phyloP scores from a whole-genome alignment of 495 filamentous ascomycete species.

The Talaromyces proteolyticus region DNA sequence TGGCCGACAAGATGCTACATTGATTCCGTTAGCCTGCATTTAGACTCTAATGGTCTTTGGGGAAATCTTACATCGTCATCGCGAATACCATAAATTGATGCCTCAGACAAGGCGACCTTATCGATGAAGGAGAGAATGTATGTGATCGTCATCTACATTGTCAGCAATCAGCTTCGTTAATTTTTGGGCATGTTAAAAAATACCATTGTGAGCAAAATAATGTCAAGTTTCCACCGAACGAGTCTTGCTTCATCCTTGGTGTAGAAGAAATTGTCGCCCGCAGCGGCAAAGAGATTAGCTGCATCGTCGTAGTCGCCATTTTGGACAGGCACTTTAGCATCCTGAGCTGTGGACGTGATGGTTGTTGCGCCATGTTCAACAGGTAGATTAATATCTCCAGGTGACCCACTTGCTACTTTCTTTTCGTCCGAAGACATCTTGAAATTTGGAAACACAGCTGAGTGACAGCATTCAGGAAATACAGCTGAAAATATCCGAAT shows the following conservation, averaged over 20 bases:
- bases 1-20: slow-evolving; percentile 35
- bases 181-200: too few species aligned
- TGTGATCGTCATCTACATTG: not conserved
- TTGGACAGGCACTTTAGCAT: not conserved
- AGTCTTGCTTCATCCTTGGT: not conserved
- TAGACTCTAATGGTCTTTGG: too few species aligned
- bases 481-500: not conserved
- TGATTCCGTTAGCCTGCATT: too few species aligned
- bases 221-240: slow-evolving; percentile 15
- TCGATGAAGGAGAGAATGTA: slow-evolving; percentile 13
- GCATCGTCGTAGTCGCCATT: not conserved
- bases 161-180: not conserved
- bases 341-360: not conserved
- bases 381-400: not conserved
- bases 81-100: slow-evolving; percentile 17
- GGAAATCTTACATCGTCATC: slow-evolving; percentile 1
- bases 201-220: slow-evolving; percentile 12
- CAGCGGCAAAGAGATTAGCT: not conserved
- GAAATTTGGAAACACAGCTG: not conserved
- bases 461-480: not conserved
- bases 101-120: slow-evolving; percentile 9
- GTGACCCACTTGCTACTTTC: not conserved
- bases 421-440: not conserved
- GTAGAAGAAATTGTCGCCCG: not conserved
- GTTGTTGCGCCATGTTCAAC: not conserved